A percentile compares a stretch with the other conserved stretches of the same genome.
Conservation (phyloP, 2,329 filamentous ascomycete genomes). For the Hawksworthiomyces lignivorus region DNA sequence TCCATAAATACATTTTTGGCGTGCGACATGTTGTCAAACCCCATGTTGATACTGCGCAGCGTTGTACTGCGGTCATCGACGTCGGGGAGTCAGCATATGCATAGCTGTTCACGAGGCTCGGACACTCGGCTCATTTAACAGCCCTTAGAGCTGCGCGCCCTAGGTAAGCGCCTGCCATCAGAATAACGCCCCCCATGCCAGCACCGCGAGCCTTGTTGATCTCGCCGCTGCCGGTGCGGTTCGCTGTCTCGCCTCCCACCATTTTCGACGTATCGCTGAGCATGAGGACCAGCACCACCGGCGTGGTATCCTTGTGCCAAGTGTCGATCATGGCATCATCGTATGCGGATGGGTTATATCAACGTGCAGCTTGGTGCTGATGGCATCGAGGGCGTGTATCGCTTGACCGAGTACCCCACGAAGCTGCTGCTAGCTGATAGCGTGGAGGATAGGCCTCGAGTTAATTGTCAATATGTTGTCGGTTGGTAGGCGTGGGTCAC, state of each 20-base stretch:
- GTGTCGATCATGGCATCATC: constrained; percentile 6
- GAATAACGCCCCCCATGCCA: constrained; percentile 10
- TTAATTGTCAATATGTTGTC: no score
- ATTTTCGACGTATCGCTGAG: constrained; percentile 14
- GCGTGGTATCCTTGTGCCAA: constrained; percentile 14
- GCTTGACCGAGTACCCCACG: no score
- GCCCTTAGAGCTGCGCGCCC: constrained; percentile 13
- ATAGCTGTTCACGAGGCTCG: constrained; percentile 13
- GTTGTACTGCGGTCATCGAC: constrained; percentile 12
- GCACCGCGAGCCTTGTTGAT: constrained; percentile 12
- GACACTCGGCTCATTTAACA: constrained; percentile 12
- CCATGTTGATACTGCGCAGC: constrained; percentile 10
- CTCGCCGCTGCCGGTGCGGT: constrained; percentile 4
- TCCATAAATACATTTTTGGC: constrained; percentile 11
- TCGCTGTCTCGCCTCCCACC: constrained; percentile 13
- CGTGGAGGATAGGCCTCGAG: no score
- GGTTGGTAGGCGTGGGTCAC: no score
- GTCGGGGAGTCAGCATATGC: constrained; percentile 12
- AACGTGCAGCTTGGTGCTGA: no score
- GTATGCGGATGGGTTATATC: no score
- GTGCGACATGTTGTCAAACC: constrained; percentile 9
- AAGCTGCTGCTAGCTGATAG: no score
- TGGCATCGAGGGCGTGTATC: no score
- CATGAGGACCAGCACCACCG: constrained; percentile 12
- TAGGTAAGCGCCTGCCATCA: constrained; percentile 12